Conservation (phyloP, 2,329 filamentous ascomycete genomes). For the Alternaria angustiovoidea region DNA sequence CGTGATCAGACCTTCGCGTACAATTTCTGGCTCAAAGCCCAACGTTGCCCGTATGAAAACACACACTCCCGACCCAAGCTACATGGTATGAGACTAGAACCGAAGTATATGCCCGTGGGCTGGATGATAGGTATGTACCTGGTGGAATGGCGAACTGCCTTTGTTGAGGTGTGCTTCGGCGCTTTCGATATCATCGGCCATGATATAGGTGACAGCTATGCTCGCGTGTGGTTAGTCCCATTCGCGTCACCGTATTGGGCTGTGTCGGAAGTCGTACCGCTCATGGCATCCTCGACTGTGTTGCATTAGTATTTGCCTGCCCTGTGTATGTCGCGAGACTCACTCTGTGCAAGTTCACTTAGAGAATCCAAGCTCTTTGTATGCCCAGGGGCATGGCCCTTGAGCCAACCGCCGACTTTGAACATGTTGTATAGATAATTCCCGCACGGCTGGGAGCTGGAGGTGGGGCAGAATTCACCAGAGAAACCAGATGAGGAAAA, state of each 20-base stretch:
- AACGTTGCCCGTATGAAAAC: slow-evolving; percentile 86
- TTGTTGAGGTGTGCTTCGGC: slow-evolving; percentile 77
- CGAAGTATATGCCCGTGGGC: not conserved
- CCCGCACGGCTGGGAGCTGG: not conserved
- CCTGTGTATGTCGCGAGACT: not conserved
- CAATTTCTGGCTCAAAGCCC: slow-evolving; percentile 90
- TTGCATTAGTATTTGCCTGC: slow-evolving; percentile 24
- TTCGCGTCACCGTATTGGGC: not conserved
- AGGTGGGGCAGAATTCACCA: not conserved
- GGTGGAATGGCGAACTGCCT: slow-evolving; percentile 86
- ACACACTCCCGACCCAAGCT: slow-evolving; percentile 81
- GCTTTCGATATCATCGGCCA: slow-evolving; percentile 88
- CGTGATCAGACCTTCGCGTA: slow-evolving; percentile 71
- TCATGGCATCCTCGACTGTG: slow-evolving; percentile 58
- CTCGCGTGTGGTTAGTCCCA: slow-evolving; percentile 38
- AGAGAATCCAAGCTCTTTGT: slow-evolving; percentile 65
- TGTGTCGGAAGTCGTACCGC: slow-evolving; percentile 44
- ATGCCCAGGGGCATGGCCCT: slow-evolving; percentile 48
- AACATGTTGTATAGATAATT: slow-evolving; percentile 32
- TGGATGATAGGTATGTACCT: slow-evolving; percentile 53
- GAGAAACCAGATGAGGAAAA: not conserved
- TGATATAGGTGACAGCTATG: slow-evolving; percentile 73
- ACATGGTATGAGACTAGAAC: slow-evolving; percentile 36
- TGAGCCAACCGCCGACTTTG: slow-evolving; percentile 52
- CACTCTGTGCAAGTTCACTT: slow-evolving; percentile 66